Evolutionary conservation across 306 rosid species (phyloP).

Genomic region (Macrotyloma uniflorum): DNA sequence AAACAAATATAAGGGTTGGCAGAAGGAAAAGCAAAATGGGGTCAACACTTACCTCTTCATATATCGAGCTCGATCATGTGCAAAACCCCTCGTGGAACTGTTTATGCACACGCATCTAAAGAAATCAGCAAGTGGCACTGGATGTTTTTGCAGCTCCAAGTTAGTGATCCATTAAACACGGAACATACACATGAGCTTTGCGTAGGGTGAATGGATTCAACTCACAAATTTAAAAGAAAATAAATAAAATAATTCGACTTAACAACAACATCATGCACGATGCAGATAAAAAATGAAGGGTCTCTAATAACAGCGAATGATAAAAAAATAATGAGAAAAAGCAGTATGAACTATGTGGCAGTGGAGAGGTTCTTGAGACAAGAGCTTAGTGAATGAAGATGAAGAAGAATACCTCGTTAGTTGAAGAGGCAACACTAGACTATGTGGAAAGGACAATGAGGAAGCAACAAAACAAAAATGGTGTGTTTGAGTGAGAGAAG

Average conservation of each 20-base stretch:
- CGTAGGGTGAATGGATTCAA: background rate
- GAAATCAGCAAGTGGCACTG: constrained; percentile 37
- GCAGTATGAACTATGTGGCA: background rate
- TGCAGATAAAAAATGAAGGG: background rate
- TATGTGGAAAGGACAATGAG: background rate
- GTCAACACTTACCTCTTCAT: background rate
- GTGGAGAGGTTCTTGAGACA: background rate
- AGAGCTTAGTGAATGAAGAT: background rate
- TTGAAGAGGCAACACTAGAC: background rate
- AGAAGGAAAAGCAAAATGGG: constrained; percentile 32
- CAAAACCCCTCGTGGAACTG: constrained; percentile 43
- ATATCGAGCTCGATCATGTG: constrained; percentile 41
- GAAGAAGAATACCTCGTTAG: background rate
- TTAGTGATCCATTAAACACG: constrained; percentile 76
- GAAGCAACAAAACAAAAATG: background rate
- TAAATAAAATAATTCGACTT: background rate
- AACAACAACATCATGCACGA: background rate
- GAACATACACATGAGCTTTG: constrained; percentile 57
- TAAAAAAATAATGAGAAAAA: background rate
- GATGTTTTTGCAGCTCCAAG: constrained; percentile 40
- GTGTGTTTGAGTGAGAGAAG: background rate
- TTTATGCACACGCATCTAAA: constrained; percentile 43
- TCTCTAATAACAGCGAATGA: background rate
- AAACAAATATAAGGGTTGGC: constrained; percentile 13
- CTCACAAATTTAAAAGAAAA: background rate